Evolutionary conservation across 805 yeast genomes (phyloP), one percentile per base, ranked within the genome.

Genomic region (Wickerhamomyces hampshirensis): DNA sequence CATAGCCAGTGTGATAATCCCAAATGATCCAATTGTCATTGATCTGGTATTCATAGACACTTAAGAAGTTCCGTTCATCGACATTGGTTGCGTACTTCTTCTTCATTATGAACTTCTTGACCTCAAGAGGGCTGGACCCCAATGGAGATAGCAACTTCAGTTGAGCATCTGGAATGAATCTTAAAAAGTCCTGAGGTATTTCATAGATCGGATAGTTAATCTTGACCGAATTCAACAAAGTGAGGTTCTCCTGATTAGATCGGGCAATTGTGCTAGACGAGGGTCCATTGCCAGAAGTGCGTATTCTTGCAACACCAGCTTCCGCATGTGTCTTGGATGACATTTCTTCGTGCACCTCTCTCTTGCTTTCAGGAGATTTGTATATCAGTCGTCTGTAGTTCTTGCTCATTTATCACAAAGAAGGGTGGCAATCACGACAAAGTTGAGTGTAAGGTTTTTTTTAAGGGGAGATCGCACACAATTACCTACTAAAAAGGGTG

Each of bases 11-110:
- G 36, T 40, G 42, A 21, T 40, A 45, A 18, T 45, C 49, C 49
- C 49, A 45, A 44, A 86, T 78, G 37, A 87, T 74, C 75, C 87
- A 75, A 48, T 84, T 82, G 40, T 70, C 75, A 47, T 80, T 79
- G 39, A 84, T 56, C 51, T 65, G 68, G 60, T 79, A 85, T 58
- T 85, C 93, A 52, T 67, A 83, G 5, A 84, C 93, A 1, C 85
- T 75, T 26, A 81, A 59, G 53, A 65, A 80, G 55, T 74, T 73
- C 40, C 93, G 69, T n/a, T 77, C 78, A 52, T 81, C 87, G 24
- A 82, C 80, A 5, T 80, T 68, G 3, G 93, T 83, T 9, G 85
- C 79, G 53, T 84, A 84, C 47, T 76, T 76, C 49, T 73, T 69
- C 38, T 45, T 47, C 10, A 35, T 18, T 23, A 52, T 41, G 30